Conservation (phyloP, 169 alveolate genomes). For the Plasmodium billcollinsi region DNA sequence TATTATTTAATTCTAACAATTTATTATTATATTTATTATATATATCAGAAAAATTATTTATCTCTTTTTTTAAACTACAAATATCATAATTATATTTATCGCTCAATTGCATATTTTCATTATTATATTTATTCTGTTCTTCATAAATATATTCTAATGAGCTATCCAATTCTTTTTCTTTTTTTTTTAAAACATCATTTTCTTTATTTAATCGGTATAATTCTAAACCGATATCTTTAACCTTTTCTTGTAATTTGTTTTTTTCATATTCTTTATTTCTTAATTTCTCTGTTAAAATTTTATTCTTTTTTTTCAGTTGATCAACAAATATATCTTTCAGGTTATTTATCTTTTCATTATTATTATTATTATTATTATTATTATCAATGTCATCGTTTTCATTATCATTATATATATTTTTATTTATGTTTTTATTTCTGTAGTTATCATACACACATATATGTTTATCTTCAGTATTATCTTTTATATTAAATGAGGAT, state of each 20-base stretch:
- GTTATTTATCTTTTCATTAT: slow-evolving; percentile 1
- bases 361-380: background rate
- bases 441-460: too few species aligned
- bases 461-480: too few species aligned
- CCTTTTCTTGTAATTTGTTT: slow-evolving; percentile 33
- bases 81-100: slow-evolving; percentile 14
- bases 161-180: slow-evolving; percentile 24
- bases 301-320: slow-evolving; percentile 40
- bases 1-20: slow-evolving; percentile 44
- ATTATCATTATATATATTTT: too few species aligned
- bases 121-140: slow-evolving; percentile 6
- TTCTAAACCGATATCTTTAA: slow-evolving; percentile 41
- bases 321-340: slow-evolving; percentile 35
- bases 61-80: slow-evolving; percentile 24
- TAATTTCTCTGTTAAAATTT: slow-evolving; percentile 20
- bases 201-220: slow-evolving; percentile 52
- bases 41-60: slow-evolving; percentile 37
- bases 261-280: slow-evolving; percentile 32
- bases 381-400: background rate
- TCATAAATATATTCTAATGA: slow-evolving; percentile 11
- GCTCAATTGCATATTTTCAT: slow-evolving; percentile 24
- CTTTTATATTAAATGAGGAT: too few species aligned
- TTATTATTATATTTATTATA: slow-evolving; percentile 52
- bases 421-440: too few species aligned
- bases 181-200: slow-evolving; percentile 41